phyloP scores from a whole-genome alignment of 2,329 filamentous ascomycete species.

The Neofusicoccum kwambonambiense region DNA sequence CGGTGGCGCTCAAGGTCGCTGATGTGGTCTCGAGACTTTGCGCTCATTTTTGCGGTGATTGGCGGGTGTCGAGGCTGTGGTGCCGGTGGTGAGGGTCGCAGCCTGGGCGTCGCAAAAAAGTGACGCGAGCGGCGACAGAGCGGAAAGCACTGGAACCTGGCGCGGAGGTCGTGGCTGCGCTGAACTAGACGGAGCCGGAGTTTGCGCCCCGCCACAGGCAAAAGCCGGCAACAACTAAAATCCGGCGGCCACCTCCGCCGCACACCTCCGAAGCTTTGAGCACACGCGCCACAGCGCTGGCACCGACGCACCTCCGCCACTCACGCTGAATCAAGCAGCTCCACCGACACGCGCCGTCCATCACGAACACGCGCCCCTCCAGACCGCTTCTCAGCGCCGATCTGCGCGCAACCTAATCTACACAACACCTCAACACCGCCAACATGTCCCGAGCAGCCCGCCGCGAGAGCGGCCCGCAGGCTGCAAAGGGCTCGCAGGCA shows the following conservation, averaged over 20 bases:
- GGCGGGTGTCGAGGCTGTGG: not conserved
- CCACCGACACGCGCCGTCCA: conserved; percentile 10
- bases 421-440: conserved; percentile 17
- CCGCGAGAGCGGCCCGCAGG: conserved; percentile 28
- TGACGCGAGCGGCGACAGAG: not conserved
- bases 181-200: not conserved
- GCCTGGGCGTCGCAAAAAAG: not conserved
- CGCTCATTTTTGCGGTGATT: not conserved
- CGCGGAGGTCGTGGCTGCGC: not conserved
- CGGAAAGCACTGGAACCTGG: conserved; percentile 5
- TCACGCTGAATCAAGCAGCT: conserved; percentile 5
- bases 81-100: not conserved
- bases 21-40: conserved; percentile 49
- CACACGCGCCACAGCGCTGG: not conserved
- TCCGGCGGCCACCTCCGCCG: not conserved
- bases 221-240: not conserved
- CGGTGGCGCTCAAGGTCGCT: conserved; percentile 73
- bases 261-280: conserved; percentile 9
- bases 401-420: conserved; percentile 9
- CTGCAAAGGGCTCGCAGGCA: conserved; percentile 26
- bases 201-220: not conserved
- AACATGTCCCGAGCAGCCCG: conserved; percentile 35
- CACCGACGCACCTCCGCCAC: not conserved
- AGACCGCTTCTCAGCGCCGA: conserved; percentile 16
- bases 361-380: not conserved